phyloP scores from a whole-genome alignment of 202 grass and related monocot genomes.

The Panicum hallii region DNA sequence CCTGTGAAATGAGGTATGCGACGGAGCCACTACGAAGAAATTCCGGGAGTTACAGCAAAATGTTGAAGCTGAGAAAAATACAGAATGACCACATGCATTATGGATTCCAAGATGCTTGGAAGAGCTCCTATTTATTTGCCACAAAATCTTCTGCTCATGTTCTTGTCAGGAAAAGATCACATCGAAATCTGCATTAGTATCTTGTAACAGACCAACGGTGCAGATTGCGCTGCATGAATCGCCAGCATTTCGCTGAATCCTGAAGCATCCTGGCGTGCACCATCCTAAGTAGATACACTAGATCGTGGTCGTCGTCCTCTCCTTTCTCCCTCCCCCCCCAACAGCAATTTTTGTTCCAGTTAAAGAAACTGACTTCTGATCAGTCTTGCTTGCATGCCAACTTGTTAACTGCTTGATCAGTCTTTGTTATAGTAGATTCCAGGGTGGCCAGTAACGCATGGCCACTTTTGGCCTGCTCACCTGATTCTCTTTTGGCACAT shows the following conservation, averaged over 20 bases:
- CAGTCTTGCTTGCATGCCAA: neutral
- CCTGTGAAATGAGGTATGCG: too few species aligned
- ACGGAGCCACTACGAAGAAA: too few species aligned
- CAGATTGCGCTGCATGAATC: neutral
- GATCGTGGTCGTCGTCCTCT: neutral
- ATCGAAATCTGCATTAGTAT: neutral
- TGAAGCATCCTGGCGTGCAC: neutral
- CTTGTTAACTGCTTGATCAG: neutral
- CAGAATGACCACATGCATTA: neutral
- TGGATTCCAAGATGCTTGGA: neutral
- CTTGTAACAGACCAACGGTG: neutral
- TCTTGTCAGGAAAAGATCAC: neutral
- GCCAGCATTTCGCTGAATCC: neutral
- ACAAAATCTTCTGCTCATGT: neutral
- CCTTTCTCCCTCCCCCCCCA: neutral
- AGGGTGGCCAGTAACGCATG: conserved; percentile 7
- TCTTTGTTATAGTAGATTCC: conserved; percentile 26
- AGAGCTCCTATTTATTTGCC: neutral
- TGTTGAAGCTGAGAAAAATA: neutral
- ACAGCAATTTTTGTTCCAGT: neutral
- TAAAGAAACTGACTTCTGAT: neutral
- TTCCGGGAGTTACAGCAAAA: neutral
- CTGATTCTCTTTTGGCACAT: conserved; percentile 43
- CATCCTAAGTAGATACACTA: neutral
- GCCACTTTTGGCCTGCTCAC: neutral